Base-by-base conservation (phyloP, 2,329 filamentous ascomycete species). In the Didymella segeticola region DNA sequence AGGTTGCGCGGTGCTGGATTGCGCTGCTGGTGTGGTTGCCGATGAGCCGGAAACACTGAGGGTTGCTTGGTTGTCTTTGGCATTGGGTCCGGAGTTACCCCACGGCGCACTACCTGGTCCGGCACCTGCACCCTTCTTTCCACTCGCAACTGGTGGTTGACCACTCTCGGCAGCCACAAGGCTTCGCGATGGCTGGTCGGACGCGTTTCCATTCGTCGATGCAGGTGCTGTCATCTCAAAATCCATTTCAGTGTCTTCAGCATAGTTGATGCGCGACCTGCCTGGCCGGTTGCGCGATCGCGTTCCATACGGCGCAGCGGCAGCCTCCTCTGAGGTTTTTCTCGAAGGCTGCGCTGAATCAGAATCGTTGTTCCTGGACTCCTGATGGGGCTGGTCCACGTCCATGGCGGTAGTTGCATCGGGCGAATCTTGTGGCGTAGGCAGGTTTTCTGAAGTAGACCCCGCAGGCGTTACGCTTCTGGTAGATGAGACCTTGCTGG, bases 201-300 rank as follows among this genome's bases (percentile, higher is more conserved):
- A 82, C 57, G 79, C 79, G 65, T 80, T 79, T 30, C 79, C 72
- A 70, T 88, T 89, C 71, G 86, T 86, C 47, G 78, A 66, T 57
- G 85, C 83, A 73, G 45, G 43, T 69, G 82, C 78, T 20, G 72
- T 68, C 64, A 82, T 84, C 68, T 97, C 93, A 73, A 92, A 91
- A 72, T 98, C 95, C 76, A 90, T 86, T 68, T 98, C 93, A 64
- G 93, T 82, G 75, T 97, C 93, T 77, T 99, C 95, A 43, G 95
- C 93, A 76, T 99, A 99, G 77, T 99, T 99, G 62, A 89, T 87
- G 64, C 95, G 89, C 65, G 89, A 83, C 63, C 84, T 86, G 68
- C 89, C 89, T 53, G 85, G 88, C 69, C 93, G 89, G 77, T 96
- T 96, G 74, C 95, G 89, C 66, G 93, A 97, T 68, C 93, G 89